These are phyloP conservation scores for Kodamaea anthophila DNA, from an alignment of 1,139 yeast species.

Conservation along the genomic window DNA sequence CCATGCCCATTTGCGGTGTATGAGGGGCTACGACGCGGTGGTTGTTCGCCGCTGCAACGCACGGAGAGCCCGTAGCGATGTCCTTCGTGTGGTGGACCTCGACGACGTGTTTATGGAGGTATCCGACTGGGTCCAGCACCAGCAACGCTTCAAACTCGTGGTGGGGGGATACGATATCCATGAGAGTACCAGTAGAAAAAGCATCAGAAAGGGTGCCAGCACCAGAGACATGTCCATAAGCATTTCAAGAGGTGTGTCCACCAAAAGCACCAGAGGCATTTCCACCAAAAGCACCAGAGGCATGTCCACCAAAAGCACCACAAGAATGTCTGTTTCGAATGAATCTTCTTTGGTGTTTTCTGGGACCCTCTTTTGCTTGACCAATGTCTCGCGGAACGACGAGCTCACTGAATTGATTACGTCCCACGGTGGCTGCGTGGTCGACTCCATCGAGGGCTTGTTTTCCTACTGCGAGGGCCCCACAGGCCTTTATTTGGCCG, in stretches of 20 bases:
- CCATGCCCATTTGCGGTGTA: constrained; percentile 33
- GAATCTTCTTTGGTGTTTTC: no score
- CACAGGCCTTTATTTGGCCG: constrained; percentile 6
- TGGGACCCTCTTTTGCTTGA: constrained; percentile 31
- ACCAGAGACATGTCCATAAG: no score
- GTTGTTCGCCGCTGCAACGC: constrained; percentile 22
- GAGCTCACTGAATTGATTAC: constrained; percentile 31
- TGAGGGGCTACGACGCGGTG: constrained; percentile 54
- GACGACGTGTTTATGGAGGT: constrained; percentile 29
- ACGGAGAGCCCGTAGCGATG: constrained; percentile 10
- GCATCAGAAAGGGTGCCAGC: no score
- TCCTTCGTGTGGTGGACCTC: constrained; percentile 14
- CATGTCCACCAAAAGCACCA: constrained; percentile 2
- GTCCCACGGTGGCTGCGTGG: constrained; percentile 48
- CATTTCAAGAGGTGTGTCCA: no score
- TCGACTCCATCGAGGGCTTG: constrained; percentile 42
- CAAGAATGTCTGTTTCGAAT: no score
- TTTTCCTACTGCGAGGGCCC: constrained; percentile 14
- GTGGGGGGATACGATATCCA: constrained; percentile 7
- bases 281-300: constrained; percentile 9
- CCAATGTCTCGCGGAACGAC: constrained; percentile 32
- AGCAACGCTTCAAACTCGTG: constrained; percentile 18
- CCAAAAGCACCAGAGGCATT: no score
- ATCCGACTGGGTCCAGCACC: constrained; percentile 37
- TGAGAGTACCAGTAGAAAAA: constrained; percentile 8